Base-by-base conservation (phyloP, 2,329 filamentous ascomycete species). In the Penicillium hordei region DNA sequence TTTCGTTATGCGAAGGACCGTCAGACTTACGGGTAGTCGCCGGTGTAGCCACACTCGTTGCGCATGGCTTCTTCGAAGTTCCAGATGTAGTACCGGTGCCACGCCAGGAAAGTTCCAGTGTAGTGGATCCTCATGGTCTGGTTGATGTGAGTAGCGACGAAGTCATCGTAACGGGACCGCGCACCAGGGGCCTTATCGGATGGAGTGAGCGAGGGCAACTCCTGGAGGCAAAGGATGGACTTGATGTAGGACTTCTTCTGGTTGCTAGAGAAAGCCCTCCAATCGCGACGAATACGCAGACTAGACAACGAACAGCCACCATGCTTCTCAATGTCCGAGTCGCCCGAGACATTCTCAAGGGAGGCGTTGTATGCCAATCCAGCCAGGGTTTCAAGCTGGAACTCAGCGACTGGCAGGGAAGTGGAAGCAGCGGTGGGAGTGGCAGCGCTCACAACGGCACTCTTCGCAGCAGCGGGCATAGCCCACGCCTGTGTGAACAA, bases 101-200 rank as follows among this genome's bases (percentile, higher is more conserved):
- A 78, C 21, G 69, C 65, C 5, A 70, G 55, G 57, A 73, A 71
- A 3, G 55, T 68, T 15, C 68, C 69, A 7, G 72, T 71, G 23
- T 55, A 64, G 53, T 83, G 81, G 19, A 83, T 81, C 1, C 49
- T 52, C 10, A 72, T 58, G 0, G 81, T 81, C 59, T 79, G 74
- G 52, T 81, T 78, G 56, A 84, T 76, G 58, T 84, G 82, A 0
- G 75, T 72, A 5, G 76, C 79, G 6, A 81, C 72, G 43, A 78
- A 83, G 58, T 84, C 82, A 62, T 84, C 82, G 57, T 77, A 82
- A n/a, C 55, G 80, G 59, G 72, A 77, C 56, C 71, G 73, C 3
- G 76, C 79, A 2, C 81, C 81, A 0, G 79, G 70, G 0, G 74
- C 76, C 13, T 72, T 67, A 0, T 66, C 61, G 0, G 68, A 55